Conservation (phyloP, 1,284 basidiomycete species). For the Anthracocystis setariae region DNA sequence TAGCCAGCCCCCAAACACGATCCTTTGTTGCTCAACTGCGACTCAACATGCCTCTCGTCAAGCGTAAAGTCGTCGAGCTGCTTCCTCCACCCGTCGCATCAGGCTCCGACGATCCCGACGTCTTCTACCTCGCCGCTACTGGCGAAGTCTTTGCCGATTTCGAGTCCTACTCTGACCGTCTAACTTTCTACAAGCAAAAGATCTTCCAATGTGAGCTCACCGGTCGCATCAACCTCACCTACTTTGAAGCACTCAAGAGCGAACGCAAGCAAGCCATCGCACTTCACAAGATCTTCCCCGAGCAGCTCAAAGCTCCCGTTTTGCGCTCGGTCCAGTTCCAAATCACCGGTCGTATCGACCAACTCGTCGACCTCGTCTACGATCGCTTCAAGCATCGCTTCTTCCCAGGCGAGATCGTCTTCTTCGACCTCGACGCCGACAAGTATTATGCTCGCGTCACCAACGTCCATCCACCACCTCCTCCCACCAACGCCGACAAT, state of each 20-base stretch:
- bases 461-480: conserved; percentile 78
- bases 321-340: conserved; percentile 89
- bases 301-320: conserved; percentile 88
- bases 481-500: not conserved
- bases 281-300: conserved; percentile 89
- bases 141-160: conserved; percentile 66
- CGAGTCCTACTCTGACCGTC: conserved; percentile 80
- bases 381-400: conserved; percentile 96
- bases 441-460: conserved; percentile 80
- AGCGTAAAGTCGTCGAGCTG: conserved; percentile 61
- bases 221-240: conserved; percentile 90
- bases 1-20: too few species aligned
- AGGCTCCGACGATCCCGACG: conserved; percentile 58
- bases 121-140: conserved; percentile 63
- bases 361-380: conserved; percentile 90
- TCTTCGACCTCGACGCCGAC: conserved; percentile 66
- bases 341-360: conserved; percentile 91
- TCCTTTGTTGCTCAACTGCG: not conserved
- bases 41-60: conserved; percentile 60
- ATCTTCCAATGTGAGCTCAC: conserved; percentile 95
- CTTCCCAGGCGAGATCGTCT: conserved; percentile 78
- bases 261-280: conserved; percentile 87
- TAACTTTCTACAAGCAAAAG: conserved; percentile 91
- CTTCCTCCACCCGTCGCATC: conserved; percentile 49
- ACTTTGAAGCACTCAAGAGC: conserved; percentile 90